Evolutionary conservation across 352 stramenopile genomes (phyloP).

Genomic region (Peronosclerospora sorghi): DNA sequence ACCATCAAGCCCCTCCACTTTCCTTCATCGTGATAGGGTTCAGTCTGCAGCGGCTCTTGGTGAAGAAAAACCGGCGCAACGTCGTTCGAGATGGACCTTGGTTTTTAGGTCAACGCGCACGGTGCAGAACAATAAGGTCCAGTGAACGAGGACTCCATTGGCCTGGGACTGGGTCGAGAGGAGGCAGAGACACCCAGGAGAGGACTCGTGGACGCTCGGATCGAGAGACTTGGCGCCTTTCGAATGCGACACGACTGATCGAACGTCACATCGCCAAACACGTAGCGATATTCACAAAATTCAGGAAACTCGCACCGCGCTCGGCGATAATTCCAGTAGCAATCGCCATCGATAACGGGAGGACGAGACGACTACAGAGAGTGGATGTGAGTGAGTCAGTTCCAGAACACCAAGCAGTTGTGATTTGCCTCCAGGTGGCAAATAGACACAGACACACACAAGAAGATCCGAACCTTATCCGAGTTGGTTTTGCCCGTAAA

Average conservation of each 20-base stretch:
- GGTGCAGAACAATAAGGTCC: constrained; percentile 38
- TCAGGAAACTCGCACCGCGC: constrained; percentile 59
- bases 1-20: too few relatives aligned
- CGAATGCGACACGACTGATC: constrained; percentile 72
- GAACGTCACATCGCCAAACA: constrained; percentile 69
- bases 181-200: constrained; percentile 24
- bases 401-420: too few relatives aligned
- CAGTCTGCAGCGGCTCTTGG: too few relatives aligned
- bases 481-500: constrained; percentile 43
- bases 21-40: too few relatives aligned
- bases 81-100: too few relatives aligned
- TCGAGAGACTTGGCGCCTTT: constrained; percentile 22
- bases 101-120: constrained; percentile 12
- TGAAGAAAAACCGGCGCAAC: too few relatives aligned
- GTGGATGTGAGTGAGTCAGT: too few relatives aligned
- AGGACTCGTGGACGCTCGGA: constrained; percentile 1
- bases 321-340: constrained; percentile 78
- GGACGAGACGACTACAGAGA: constrained; percentile 44
- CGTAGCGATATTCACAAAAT: constrained; percentile 77
- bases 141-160: constrained; percentile 14
- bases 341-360: constrained; percentile 61
- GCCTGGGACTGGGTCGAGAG: constrained; percentile 7
- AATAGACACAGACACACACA: too few relatives aligned
- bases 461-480: constrained; percentile 41
- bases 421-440: too few relatives aligned